Evolutionary conservation across 371 early-diverging fungal genomes (phyloP).

Genomic region (Mucor saturninus): DNA sequence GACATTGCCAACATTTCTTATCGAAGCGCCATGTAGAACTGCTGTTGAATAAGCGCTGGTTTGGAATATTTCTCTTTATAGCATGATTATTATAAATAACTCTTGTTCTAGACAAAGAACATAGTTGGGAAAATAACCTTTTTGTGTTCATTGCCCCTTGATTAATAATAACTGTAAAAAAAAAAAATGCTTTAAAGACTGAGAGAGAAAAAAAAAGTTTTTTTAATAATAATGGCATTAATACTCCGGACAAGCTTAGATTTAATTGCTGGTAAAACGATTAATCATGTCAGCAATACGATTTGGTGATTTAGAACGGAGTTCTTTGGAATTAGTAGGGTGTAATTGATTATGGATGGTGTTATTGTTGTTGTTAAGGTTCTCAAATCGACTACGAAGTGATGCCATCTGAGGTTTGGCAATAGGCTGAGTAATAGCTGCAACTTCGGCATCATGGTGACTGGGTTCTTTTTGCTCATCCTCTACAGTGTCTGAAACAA

Average conservation of each 20-base stretch:
- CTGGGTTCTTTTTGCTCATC: conserved; percentile 12
- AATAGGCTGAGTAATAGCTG: conserved; percentile 26
- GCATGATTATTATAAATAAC: conserved; percentile 6
- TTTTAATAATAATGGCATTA: neutral
- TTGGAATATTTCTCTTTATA: neutral
- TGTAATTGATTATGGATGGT: conserved; percentile 13
- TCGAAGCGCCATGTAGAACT: conserved; percentile 19
- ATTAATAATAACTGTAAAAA: conserved; percentile 5
- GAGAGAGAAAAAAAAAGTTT: too few relatives aligned
- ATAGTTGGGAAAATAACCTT: conserved; percentile 9
- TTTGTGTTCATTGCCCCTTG: conserved; percentile 25
- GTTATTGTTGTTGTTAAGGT: conserved; percentile 14
- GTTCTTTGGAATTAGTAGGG: conserved; percentile 25
- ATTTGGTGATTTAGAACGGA: conserved; percentile 45
- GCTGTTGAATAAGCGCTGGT: conserved; percentile 6
- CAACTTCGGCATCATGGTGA: conserved; percentile 31
- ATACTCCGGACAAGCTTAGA: neutral
- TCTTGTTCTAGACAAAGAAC: conserved; percentile 3
- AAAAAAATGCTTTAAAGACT: conserved; percentile 1
- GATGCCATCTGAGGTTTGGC: conserved; percentile 39
- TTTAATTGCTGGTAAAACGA: conserved; percentile 29
- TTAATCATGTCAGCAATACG: conserved; percentile 49
- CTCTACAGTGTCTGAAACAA: neutral
- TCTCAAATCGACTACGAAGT: conserved; percentile 42
- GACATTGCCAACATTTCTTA: conserved; percentile 58